Evolutionary conservation across 306 rosid species (phyloP), one percentile per base, ranked within the genome.

Genomic region (Gastrolobium villosum): DNA sequence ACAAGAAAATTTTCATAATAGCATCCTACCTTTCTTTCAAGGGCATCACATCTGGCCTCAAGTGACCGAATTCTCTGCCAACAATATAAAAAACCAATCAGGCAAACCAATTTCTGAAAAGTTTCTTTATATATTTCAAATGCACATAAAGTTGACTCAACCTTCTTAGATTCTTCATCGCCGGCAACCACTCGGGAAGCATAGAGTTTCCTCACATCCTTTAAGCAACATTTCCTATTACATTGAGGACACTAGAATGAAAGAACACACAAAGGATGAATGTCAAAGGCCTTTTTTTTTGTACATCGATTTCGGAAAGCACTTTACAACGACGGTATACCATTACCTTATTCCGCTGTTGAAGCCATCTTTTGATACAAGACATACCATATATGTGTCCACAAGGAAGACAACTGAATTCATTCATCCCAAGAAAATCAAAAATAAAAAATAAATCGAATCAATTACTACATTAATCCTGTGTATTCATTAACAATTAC

Each of bases 321-420:
- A 55, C 1, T 3, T 43, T 3, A 20, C 66, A 68, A 31, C 35
- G 9, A 77, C 4, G 2, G 4, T 3, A 63, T 5, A 13, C 57
- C 59, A 49, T 72, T 75, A 91, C 98, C 98, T 93, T 93, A 81
- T 30, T 75, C 9, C 83, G 79, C 69, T 88, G 95, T 63, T 84
- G 79, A 70, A 93, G 84, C 98, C 98, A 93, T 79, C 45, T 89
- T 55, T 73, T 88, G 66, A 93, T 86, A 84, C 98, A 93, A 77
- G 97, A 91, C 93, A 90, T 87, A 15, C 98, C 98, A 81, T 85
- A 93, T 28, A 93, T 37, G 85, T 93, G 98, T 57, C 98, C 98
- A 70, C 98, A 93, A 72, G 98, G 95, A 88, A 93, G 98, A 85
- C 97, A 93, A 34, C 98, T 93, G 89, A 78, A 84, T 31, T 34